Evolutionary conservation across 306 rosid species (phyloP).

Genomic region (Prunus campanulata): DNA sequence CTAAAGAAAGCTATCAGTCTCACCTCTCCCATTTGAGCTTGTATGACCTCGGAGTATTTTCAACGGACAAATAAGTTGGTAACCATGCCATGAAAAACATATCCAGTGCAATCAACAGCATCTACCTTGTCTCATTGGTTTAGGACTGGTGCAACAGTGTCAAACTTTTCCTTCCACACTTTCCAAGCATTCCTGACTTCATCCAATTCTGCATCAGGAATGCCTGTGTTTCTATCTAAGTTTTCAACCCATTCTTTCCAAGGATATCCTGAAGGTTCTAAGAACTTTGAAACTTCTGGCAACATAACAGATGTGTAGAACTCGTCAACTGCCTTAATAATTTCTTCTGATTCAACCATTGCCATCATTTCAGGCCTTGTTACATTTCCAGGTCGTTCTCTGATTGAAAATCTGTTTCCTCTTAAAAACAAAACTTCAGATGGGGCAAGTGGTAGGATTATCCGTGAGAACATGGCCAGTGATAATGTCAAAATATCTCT

Average conservation of each 20-base stretch:
- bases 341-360: slow-evolving; percentile 70
- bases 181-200: slow-evolving; percentile 77
- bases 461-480: slow-evolving; percentile 64
- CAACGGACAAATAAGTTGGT: slow-evolving; percentile 79
- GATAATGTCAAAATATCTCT: slow-evolving; percentile 60
- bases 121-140: slow-evolving; percentile 21
- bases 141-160: slow-evolving; percentile 19
- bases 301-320: slow-evolving; percentile 69
- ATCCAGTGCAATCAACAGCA: background rate
- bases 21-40: slow-evolving; percentile 73
- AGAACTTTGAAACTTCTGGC: slow-evolving; percentile 65
- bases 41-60: slow-evolving; percentile 76
- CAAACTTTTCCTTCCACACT: slow-evolving; percentile 59
- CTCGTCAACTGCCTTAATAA: slow-evolving; percentile 56
- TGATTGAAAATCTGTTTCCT: slow-evolving; percentile 62
- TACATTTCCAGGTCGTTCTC: slow-evolving; percentile 46
- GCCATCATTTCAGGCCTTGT: slow-evolving; percentile 71
- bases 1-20: slow-evolving; percentile 18
- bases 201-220: slow-evolving; percentile 58
- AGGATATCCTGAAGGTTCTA: slow-evolving; percentile 71
- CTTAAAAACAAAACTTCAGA: slow-evolving; percentile 68
- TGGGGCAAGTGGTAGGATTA: slow-evolving; percentile 80
- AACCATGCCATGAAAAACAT: slow-evolving; percentile 87
- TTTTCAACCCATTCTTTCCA: slow-evolving; percentile 83
- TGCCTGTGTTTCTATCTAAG: slow-evolving; percentile 60